Evolutionary conservation across 306 rosid species (phyloP), one percentile per base, ranked within the genome.

Genomic region (Citrullus colocynthis): DNA sequence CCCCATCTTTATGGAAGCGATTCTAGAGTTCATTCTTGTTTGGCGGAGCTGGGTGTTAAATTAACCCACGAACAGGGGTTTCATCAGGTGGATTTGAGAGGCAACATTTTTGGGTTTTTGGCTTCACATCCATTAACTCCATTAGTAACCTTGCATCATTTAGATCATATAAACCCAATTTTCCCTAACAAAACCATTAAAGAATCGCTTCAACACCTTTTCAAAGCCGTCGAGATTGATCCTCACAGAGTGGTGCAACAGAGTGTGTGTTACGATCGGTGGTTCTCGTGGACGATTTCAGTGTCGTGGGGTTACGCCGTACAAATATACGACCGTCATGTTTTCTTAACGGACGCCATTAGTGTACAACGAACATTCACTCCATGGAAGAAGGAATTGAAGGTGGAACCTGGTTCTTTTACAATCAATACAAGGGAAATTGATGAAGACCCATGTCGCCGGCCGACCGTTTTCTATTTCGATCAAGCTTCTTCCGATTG

Each of bases 301-400:
- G 96, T 95, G 37, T 90, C 98, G 15, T 92, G 98, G 98, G 97
- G 98, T 30, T 95, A 92, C 17, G 92, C 98, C 15, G 92, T 95
- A 83, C 97, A 90, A 74, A 81, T 95, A 49, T 84, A 82, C 54
- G 86, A 84, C 0, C 78, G 76, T 45, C 90, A 87, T 30, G 61
- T 87, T 67, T 58, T 61, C 74, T 81, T 92, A 76, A 88, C 90
- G 2, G 93, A 90, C 34, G 88, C 79, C 74, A 84, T 88, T 9
- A 82, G 77, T 0, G 92, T 85, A 45, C 91, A 86, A 67, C 85
- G 82, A 80, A 95, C 97, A 66, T 95, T 95, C 83, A 80, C 20
- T 79, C 94, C 74, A 58, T 90, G 98, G 98, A 88, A 45, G 78
- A 86, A 62, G 44, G 85, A 86, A 1, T 78, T 7, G 14, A 48